Conservation (phyloP, 169 alveolate species). For the Eimeria acervulina region DNA sequence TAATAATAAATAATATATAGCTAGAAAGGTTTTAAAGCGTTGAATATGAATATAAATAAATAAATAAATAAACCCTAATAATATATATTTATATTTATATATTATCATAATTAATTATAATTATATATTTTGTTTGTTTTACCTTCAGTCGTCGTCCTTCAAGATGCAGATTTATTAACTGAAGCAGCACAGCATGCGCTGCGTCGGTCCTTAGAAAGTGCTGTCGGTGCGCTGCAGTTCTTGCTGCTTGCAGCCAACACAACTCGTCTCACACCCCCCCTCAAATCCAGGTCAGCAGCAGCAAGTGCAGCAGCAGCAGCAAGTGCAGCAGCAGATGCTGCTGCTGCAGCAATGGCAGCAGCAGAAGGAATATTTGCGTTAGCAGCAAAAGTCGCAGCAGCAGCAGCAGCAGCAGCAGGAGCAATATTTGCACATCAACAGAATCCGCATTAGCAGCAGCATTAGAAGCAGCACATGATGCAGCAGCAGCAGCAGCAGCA, state of each 20-base stretch:
- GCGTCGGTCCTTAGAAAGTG: not conserved
- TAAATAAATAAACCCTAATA: too few relatives aligned
- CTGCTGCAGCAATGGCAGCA: not conserved
- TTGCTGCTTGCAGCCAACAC: slow-evolving; percentile 22
- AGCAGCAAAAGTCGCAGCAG: not conserved
- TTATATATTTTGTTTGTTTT: not conserved
- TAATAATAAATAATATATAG: too few relatives aligned
- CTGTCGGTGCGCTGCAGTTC: slow-evolving; percentile 1
- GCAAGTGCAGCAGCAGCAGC: not conserved
- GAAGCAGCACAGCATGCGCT: not conserved
- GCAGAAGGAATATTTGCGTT: not conserved
- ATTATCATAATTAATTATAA: not conserved
- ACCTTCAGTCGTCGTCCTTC: not conserved
- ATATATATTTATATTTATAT: too few relatives aligned
- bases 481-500: slow-evolving; percentile 7
- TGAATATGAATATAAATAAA: too few relatives aligned
- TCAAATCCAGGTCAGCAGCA: not conserved
- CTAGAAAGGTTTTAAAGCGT: too few relatives aligned
- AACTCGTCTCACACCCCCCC: slow-evolving; percentile 31
- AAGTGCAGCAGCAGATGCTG: slow-evolving; percentile 1
- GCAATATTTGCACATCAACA: not conserved
- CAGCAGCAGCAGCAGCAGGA: slow-evolving; percentile 9
- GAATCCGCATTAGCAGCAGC: not conserved
- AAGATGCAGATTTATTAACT: not conserved
- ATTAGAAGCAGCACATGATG: not conserved